phyloP scores from a whole-genome alignment of 805 yeast species.

The Yarrowia sp. region DNA sequence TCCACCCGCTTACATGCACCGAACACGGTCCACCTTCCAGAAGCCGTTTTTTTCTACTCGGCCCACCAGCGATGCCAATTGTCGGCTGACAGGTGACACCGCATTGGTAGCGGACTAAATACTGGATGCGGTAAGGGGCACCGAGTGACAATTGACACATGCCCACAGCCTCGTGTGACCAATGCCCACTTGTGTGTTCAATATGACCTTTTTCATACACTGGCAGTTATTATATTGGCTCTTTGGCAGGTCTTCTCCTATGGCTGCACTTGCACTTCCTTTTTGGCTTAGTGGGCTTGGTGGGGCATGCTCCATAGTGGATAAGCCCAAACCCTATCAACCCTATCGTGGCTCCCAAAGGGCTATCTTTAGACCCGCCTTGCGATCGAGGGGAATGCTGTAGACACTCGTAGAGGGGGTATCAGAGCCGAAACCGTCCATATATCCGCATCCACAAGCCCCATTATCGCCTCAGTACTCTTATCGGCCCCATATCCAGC shows the following conservation, averaged over 20 bases:
- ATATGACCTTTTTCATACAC: no score
- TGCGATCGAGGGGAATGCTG: background rate
- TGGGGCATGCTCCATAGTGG: slow-evolving; percentile 10
- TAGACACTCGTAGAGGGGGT: background rate
- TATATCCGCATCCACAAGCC: background rate
- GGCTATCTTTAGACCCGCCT: slow-evolving; percentile 14
- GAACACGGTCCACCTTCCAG: background rate
- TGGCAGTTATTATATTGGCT: background rate
- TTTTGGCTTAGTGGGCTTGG: slow-evolving; percentile 2
- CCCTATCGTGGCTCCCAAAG: slow-evolving; percentile 10
- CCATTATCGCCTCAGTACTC: background rate
- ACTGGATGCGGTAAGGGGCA: background rate
- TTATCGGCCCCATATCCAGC: background rate
- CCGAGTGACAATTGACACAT: background rate
- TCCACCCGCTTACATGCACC: background rate
- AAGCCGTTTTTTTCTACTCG: background rate
- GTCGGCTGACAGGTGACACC: background rate
- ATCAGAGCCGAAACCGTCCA: background rate
- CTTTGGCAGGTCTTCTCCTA: background rate
- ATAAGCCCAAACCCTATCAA: background rate
- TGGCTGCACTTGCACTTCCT: slow-evolving; percentile 20
- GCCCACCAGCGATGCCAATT: background rate
- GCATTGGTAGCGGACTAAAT: background rate
- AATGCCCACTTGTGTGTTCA: no score
- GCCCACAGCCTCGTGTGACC: background rate